A percentile compares a stretch with the other conserved stretches of the same genome.
phyloP scores from a whole-genome alignment of 179 eudicot species.

The Spergularia azorica region DNA sequence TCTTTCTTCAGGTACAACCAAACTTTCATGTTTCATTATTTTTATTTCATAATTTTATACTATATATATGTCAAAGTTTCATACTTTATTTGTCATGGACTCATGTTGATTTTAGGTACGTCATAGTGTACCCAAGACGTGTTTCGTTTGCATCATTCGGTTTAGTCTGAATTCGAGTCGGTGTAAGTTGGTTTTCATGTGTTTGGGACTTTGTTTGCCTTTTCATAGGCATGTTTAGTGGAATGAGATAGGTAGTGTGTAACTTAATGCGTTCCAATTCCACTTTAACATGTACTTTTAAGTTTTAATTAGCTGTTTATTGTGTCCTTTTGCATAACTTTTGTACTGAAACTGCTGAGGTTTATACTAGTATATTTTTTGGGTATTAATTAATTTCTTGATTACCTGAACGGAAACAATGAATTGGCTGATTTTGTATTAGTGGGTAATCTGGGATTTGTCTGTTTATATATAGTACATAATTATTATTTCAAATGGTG shows the following conservation, averaged over 20 bases:
- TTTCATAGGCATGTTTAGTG: constrained; percentile 15
- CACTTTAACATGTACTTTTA: too few species aligned
- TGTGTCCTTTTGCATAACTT: too few species aligned
- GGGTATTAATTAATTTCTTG: neutral
- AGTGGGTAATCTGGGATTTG: constrained; percentile 7
- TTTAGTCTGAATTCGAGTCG: neutral
- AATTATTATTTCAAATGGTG: neutral
- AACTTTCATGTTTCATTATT: neutral
- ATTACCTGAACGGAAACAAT: neutral
- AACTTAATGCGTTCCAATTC: too few species aligned
- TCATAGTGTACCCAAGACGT: neutral
- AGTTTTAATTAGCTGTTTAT: too few species aligned
- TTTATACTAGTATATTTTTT: neutral
- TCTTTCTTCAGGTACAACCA: constrained; percentile 16
- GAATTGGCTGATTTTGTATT: neutral
- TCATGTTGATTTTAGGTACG: neutral
- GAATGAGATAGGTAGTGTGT: neutral
- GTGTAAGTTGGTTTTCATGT: neutral
- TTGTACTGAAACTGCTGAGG: neutral
- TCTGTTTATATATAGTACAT: neutral
- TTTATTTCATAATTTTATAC: neutral
- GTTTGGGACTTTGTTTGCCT: neutral
- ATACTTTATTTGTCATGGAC: neutral
- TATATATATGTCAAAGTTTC: neutral
- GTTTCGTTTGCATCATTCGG: neutral